A percentile compares a stretch with the other conserved stretches of the same genome.
Conservation (phyloP, 805 yeast genomes). For the Candida alai region DNA sequence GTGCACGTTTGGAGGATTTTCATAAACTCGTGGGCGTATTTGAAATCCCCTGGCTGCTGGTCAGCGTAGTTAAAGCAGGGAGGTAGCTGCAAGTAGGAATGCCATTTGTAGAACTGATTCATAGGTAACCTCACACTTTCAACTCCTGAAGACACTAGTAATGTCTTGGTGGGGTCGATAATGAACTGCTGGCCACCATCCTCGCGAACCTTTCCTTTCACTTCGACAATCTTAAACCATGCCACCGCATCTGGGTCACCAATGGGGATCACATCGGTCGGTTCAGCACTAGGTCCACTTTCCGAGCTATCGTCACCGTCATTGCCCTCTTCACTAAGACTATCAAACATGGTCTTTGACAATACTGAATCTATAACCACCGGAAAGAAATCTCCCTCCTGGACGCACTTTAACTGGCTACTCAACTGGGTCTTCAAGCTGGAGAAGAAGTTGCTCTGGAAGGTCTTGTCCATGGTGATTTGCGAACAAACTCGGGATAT, state of each 20-base stretch:
- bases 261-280: slow-evolving; percentile 42
- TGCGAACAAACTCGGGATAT: slow-evolving; percentile 69
- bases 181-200: slow-evolving; percentile 39
- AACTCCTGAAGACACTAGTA: slow-evolving; percentile 66
- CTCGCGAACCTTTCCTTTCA: slow-evolving; percentile 33
- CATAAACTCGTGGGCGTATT: slow-evolving; percentile 47
- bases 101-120: slow-evolving; percentile 40
- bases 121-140: slow-evolving; percentile 37
- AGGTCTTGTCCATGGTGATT: slow-evolving; percentile 57
- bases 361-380: slow-evolving; percentile 69
- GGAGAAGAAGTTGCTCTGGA: slow-evolving; percentile 57
- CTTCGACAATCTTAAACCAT: slow-evolving; percentile 74
- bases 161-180: slow-evolving; percentile 65
- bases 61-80: slow-evolving; percentile 33
- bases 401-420: slow-evolving; percentile 51
- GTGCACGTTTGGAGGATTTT: slow-evolving; percentile 56
- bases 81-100: slow-evolving; percentile 43
- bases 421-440: slow-evolving; percentile 64
- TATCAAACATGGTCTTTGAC: slow-evolving; percentile 51
- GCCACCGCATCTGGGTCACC: slow-evolving; percentile 72
- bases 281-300: slow-evolving; percentile 1
- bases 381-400: slow-evolving; percentile 67
- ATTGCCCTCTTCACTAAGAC: slow-evolving; percentile 21
- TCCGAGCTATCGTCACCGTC: slow-evolving; percentile 2
- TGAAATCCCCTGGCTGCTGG: slow-evolving; percentile 22